Base-by-base conservation (phyloP, 345 rosid species). In the Populus deltoides region DNA sequence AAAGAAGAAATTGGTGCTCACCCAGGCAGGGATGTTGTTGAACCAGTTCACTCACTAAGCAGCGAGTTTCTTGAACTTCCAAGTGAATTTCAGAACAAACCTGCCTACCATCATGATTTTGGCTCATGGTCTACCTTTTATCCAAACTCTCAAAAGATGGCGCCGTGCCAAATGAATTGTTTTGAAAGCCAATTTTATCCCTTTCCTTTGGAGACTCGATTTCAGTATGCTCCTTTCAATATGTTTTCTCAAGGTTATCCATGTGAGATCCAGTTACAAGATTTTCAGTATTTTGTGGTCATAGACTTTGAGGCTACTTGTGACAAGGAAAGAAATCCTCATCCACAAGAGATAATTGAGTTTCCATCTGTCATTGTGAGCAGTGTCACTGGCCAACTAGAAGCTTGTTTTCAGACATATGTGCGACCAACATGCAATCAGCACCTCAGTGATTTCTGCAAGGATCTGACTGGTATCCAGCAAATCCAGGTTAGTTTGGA, bases 251-350 rank as follows among this genome's bases (percentile, higher is more conserved):
- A 81, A 71, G 87, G 84, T 69, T 57, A 81, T 62, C 88, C 88
- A 8, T 68, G 61, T 36, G 83, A 88, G 36, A 59, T 80, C 78
- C 91, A 79, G 73, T 84, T 82, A 76, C 92, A 88, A 82, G 91
- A 88, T 66, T 86, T 86, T 75, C 87, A 84, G 72, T 84, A 86
- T 81, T 84, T 86, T 78, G 87, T 86, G 76, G 86, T 86, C 75
- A 84, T 86, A 68, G 89, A 86, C 79, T 84, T 86, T 43, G 89
- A 86, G 86, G 89, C 87, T 53, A 86, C 89, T 67, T 82, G 89
- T 74, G 89, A 84, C 77, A 84, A 80, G 81, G 89, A 78, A 72
- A 84, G 71, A 80, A 86, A 82, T 70, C 89, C 89, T n/a, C 87
- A 86, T 68, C 89, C 89, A 18, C 89, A 86, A 61, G 89, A 86